Conservation (phyloP, 768 basidiomycete species). For the Tricholoma hemisulphureum region DNA sequence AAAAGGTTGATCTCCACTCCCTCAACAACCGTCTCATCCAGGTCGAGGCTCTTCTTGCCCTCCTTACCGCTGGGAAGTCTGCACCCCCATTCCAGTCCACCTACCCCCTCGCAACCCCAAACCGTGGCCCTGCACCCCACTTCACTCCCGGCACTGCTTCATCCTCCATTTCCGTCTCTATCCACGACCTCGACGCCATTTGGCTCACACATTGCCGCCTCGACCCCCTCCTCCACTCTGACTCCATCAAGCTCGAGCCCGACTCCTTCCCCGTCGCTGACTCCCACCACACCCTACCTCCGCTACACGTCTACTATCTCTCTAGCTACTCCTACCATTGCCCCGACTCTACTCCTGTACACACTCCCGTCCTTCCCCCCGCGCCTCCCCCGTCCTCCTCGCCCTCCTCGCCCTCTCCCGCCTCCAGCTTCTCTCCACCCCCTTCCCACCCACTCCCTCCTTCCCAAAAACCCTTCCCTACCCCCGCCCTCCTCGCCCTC, state of each 20-base stretch:
- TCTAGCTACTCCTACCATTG: neutral
- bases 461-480: constrained; percentile 11
- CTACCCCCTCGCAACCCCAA: constrained; percentile 27
- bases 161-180: constrained; percentile 50
- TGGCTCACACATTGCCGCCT: constrained; percentile 60
- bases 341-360: neutral
- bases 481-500: constrained; percentile 31
- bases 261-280: neutral
- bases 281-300: constrained; percentile 9
- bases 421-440: constrained; percentile 28
- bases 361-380: constrained; percentile 4
- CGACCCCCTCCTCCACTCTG: constrained; percentile 5
- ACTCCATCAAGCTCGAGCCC: constrained; percentile 34
- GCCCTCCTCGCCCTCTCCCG: constrained; percentile 22
- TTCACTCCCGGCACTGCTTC: constrained; percentile 29
- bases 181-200: constrained; percentile 57
- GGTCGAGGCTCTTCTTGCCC: constrained; percentile 60
- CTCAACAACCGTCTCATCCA: constrained; percentile 76
- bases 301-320: constrained; percentile 12
- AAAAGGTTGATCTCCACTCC: constrained; percentile 86
- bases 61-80: constrained; percentile 42
- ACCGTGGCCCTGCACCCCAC: constrained; percentile 18
- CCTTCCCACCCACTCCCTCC: constrained; percentile 23
- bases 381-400: constrained; percentile 8
- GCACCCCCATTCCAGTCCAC: constrained; percentile 37